Conservation (phyloP, 805 yeast genomes). For the Huiozyma naganishii region DNA sequence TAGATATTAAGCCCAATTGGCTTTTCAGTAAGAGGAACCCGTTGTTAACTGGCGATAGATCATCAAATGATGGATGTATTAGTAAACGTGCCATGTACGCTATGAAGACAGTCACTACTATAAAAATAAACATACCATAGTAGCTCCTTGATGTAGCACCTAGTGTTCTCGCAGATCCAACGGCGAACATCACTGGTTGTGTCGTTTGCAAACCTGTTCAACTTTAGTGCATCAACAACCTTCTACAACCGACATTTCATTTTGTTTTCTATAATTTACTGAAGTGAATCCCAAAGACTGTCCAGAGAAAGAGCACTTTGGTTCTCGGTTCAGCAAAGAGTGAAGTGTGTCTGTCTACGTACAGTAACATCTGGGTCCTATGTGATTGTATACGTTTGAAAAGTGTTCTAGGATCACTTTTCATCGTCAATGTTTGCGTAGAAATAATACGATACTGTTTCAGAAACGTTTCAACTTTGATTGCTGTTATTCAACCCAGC, state of each 20-base stretch:
- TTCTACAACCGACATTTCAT: too few relatives aligned
- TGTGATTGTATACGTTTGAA: too few relatives aligned
- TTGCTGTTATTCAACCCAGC: too few relatives aligned
- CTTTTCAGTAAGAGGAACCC: conserved; percentile 3
- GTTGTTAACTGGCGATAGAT: conserved; percentile 1
- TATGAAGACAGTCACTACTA: conserved; percentile 1
- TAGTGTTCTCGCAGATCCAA: conserved; percentile 8
- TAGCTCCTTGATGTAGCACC: conserved; percentile 4
- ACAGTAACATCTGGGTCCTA: not conserved
- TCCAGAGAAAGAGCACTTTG: not conserved
- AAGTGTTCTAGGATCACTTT: too few relatives aligned
- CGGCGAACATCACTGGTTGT: conserved; percentile 8
- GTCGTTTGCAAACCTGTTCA: not conserved
- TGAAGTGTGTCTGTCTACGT: too few relatives aligned
- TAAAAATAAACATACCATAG: conserved; percentile 17
- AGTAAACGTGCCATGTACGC: conserved; percentile 7
- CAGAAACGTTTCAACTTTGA: too few relatives aligned
- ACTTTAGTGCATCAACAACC: not conserved
- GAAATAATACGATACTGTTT: too few relatives aligned
- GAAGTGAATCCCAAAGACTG: not conserved
- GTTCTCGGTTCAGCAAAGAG: too few relatives aligned
- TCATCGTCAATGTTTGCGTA: too few relatives aligned
- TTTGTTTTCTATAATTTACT: not conserved
- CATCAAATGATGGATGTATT: conserved; percentile 3
- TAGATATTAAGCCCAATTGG: conserved; percentile 8